Conservation (phyloP, 768 basidiomycete species). For the Xerocomellus intermedius region DNA sequence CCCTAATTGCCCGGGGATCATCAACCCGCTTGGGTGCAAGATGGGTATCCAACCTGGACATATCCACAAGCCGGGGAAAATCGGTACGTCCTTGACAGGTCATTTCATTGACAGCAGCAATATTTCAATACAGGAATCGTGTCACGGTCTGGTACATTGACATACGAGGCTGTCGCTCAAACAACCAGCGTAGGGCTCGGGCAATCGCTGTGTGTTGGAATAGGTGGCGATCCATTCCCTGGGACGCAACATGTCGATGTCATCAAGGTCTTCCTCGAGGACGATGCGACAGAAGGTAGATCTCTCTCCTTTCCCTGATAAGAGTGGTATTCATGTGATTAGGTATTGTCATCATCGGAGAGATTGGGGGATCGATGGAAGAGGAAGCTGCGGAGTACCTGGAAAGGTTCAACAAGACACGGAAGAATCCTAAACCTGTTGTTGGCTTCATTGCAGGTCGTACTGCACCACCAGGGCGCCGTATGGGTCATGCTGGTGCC, state of each 20-base stretch:
- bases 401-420: conserved; percentile 88
- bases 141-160: conserved; percentile 92
- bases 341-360: conserved; percentile 98
- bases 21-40: conserved; percentile 96
- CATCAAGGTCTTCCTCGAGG: conserved; percentile 93
- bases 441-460: conserved; percentile 98
- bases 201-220: conserved; percentile 94
- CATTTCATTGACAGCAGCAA: background rate
- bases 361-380: conserved; percentile 99
- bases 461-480: conserved; percentile 95
- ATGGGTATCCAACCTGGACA: conserved; percentile 99
- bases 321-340: conserved; percentile 4
- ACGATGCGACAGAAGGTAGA: conserved; percentile 89
- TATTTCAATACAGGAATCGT: conserved; percentile 65
- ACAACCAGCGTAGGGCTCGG: conserved; percentile 95
- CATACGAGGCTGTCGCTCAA: conserved; percentile 98
- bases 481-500: conserved; percentile 98
- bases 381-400: conserved; percentile 98
- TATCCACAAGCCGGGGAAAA: conserved; percentile 94
- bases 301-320: background rate
- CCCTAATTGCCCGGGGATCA: conserved; percentile 98
- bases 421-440: conserved; percentile 86
- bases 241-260: conserved; percentile 96
- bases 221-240: conserved; percentile 96
- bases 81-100: conserved; percentile 55